Evolutionary conservation across 768 basidiomycete genomes (phyloP), one percentile per base, ranked within the genome.

Genomic region (Sutorius australiensis): DNA sequence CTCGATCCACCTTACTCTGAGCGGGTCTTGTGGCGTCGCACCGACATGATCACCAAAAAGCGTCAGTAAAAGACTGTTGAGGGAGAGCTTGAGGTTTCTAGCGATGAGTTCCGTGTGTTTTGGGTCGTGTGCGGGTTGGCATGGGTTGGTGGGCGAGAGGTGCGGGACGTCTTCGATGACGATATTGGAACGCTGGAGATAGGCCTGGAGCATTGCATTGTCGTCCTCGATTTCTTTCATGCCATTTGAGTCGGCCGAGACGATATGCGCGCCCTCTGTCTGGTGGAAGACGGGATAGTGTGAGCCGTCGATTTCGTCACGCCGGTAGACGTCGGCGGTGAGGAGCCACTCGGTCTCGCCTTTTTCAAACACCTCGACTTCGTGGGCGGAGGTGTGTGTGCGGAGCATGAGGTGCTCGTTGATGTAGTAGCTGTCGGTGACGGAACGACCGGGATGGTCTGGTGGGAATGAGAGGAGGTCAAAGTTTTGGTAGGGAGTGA

Each of bases 241-340:
- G 0, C 80, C 81, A 10, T 73, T 63, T 37, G 77, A 63, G 56
- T 87, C 75, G 21, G 81, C 78, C 32, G 78, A 71, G 67, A 93
- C 92, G 50, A 98, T 84, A 31, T 84, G 75, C 12, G 94, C 92
- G 30, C 95, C 97, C 67, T 99, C 97, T 73, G 97, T 92, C 73
- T 99, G 97, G 72, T 99, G 97, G 67, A 99, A 99, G 34, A 97
- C 91, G 6, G 97, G 97, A 68, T 98, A 97, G 67, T 99, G 97
- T 9, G 89, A 90, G 12, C 82, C 80, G 73, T 99, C 97, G 56
- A 99, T 98, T 72, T 98, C 97, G 79, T 99, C 97, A 62, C 97
- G 83, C 46, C 97, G 75, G 72, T 98, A 99, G 48, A 99, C 97
- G 74, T 99, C 97, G 30, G 97, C 94, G 9, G 93, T 89, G 21